These are phyloP conservation scores for Plenodomus lindquistii DNA, from an alignment of 2,329 filamentous ascomycete species.

Conservation along the genomic window DNA sequence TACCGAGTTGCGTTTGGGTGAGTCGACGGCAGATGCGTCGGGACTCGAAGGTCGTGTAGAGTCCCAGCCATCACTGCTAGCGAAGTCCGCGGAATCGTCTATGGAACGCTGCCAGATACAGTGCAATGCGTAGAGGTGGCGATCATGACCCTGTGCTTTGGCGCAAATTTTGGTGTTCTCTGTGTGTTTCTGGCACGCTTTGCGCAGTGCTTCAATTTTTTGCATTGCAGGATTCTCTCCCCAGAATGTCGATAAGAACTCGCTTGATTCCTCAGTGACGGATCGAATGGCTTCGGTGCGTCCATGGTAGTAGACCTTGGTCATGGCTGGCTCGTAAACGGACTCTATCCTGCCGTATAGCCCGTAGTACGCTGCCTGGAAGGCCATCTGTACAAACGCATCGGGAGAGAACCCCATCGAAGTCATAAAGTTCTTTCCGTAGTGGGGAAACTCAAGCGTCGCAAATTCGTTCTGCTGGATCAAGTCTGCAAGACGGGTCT, in stretches of 20 bases:
- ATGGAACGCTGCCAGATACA: conserved; percentile 91
- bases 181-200: conserved; percentile 82
- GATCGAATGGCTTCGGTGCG: conserved; percentile 91
- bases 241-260: conserved; percentile 95
- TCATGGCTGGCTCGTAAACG: conserved; percentile 98
- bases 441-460: conserved; percentile 83
- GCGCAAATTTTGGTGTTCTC: conserved; percentile 80
- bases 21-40: conserved; percentile 55
- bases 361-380: conserved; percentile 97
- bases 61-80: conserved; percentile 59
- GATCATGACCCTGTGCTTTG: conserved; percentile 87
- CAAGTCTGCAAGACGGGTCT: conserved; percentile 89
- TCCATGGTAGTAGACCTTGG: conserved; percentile 89
- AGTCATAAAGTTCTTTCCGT: conserved; percentile 97
- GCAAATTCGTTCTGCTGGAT: conserved; percentile 97
- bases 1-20: conserved; percentile 58
- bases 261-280: conserved; percentile 79
- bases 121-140: conserved; percentile 91
- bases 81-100: conserved; percentile 68
- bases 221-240: conserved; percentile 79
- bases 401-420: conserved; percentile 96
- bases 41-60: conserved; percentile 56
- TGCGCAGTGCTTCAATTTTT: conserved; percentile 84
- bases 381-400: conserved; percentile 98
- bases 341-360: conserved; percentile 92